Evolutionary conservation across 441 rosid species (phyloP).

Genomic region (Biscutella laevigata): DNA sequence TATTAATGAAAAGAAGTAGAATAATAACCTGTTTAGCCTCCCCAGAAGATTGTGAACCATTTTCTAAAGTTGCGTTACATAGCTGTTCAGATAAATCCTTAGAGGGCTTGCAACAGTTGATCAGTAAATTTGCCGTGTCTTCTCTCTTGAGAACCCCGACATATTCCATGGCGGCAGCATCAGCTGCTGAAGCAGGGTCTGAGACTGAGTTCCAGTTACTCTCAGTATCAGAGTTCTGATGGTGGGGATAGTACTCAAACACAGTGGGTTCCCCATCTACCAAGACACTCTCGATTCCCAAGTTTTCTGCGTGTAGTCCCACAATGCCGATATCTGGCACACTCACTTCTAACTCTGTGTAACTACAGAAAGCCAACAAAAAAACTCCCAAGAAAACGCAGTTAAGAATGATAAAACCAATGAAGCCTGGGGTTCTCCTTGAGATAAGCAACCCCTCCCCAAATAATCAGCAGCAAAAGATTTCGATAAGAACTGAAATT

Average conservation of each 20-base stretch:
- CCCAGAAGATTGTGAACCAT: conserved; percentile 44
- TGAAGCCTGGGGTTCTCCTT: no score
- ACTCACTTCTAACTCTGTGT: conserved; percentile 76
- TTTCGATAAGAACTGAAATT: neutral
- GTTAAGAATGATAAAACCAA: neutral
- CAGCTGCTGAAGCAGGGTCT: conserved; percentile 64
- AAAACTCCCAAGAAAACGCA: neutral
- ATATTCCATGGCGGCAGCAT: conserved; percentile 62
- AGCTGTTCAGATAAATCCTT: conserved; percentile 51
- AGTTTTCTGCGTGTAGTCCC: conserved; percentile 84
- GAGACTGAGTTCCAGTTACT: conserved; percentile 53
- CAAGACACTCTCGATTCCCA: conserved; percentile 75
- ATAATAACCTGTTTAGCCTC: conserved; percentile 62
- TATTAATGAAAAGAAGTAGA: conserved; percentile 4
- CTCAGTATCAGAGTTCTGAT: conserved; percentile 40
- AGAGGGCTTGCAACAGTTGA: conserved; percentile 86
- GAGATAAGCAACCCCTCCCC: no score
- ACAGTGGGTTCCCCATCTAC: conserved; percentile 88
- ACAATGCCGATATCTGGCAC: conserved; percentile 95
- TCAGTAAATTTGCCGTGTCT: conserved; percentile 62
- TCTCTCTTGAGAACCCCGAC: conserved; percentile 62
- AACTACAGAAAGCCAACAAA: conserved; percentile 32
- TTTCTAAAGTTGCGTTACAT: conserved; percentile 42
- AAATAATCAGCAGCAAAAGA: neutral
- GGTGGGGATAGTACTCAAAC: conserved; percentile 81